These are phyloP conservation scores for Ophiosphaerella narmari DNA, from an alignment of 2,329 filamentous ascomycete genomes.

Conservation along the genomic window DNA sequence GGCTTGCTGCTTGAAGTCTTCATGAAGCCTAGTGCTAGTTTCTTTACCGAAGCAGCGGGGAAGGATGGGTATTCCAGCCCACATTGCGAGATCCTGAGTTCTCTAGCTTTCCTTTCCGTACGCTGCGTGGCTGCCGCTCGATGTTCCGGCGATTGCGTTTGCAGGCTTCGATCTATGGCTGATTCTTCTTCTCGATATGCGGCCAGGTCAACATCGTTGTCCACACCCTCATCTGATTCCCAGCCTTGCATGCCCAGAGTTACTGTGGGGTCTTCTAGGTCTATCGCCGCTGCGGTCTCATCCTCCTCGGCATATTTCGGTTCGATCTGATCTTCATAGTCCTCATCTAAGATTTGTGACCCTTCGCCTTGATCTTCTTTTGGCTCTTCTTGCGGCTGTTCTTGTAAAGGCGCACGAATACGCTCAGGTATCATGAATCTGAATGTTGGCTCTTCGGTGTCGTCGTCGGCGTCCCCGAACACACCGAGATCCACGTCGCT, in stretches of 20 bases:
- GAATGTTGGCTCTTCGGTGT: slow-evolving; percentile 46
- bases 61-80: slow-evolving; percentile 78
- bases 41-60: slow-evolving; percentile 73
- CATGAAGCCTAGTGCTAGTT: slow-evolving; percentile 70
- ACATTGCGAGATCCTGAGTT: slow-evolving; percentile 67
- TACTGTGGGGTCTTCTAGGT: slow-evolving; percentile 17
- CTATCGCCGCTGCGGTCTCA: slow-evolving; percentile 34
- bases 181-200: slow-evolving; percentile 43
- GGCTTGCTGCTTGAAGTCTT: slow-evolving; percentile 69
- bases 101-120: slow-evolving; percentile 46
- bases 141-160: slow-evolving; percentile 30
- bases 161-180: slow-evolving; percentile 41
- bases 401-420: slow-evolving; percentile 27
- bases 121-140: slow-evolving; percentile 16
- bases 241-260: slow-evolving; percentile 30
- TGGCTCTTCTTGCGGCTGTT: slow-evolving; percentile 14
- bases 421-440: slow-evolving; percentile 45
- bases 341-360: slow-evolving; percentile 2
- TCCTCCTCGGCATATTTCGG: slow-evolving; percentile 21
- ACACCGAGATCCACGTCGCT: slow-evolving; percentile 40
- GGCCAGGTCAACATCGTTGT: slow-evolving; percentile 35
- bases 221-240: slow-evolving; percentile 35
- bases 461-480: slow-evolving; percentile 40
- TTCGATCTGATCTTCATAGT: slow-evolving; percentile 25
- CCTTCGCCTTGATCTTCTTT: slow-evolving; percentile 10